Base-by-base conservation (phyloP, 805 yeast genomes). In the Komagataella pastoris region DNA sequence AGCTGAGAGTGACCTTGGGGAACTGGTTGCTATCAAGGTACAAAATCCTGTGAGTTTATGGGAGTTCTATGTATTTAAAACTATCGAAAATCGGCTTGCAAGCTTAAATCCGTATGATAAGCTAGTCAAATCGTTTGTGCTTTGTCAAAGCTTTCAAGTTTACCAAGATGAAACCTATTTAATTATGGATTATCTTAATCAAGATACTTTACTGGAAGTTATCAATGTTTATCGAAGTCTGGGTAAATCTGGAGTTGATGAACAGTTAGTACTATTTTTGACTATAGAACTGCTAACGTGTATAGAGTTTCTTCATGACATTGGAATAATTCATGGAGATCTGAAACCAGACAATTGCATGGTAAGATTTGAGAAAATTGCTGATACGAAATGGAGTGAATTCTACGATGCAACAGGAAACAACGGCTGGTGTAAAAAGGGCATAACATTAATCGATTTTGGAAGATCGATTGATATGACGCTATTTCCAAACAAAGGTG, bases 281-380 rank as follows among this genome's bases (percentile, higher is more conserved):
- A 71, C 91, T 0, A 66, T 79, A 7, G 88, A 88, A 60, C 61
- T 90, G 8, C 59, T 89, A 47, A 72, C 77, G 46, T 71, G 78
- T 0, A 65, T 88, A 5, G 81, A 80, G 50, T 63, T 68, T 2
- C 64, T 90, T n/a, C 97, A 89, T 60, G 62, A 65, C 0, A 64
- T 75, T 14, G 83, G 83, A 0, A 79, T 89, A 1, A 70, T 89
- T 10, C 97, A 89, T 66, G 95, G 96, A 1, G 95, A 89, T 62
- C 64, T 89, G 51, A 86, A 85, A 60, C 83, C 96, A 0, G 96
- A 86, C 55, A 89, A 88, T 61, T 85, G 93, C 56, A 85, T 89
- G 95, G 60, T 88, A 0, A 65, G 85, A 45, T 71, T 85, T 46
- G 66, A 68, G 14, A 53, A 59, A 24, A 56, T 54, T 0, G 58